Evolutionary conservation across 2,329 filamentous ascomycete species (phyloP), one percentile per base, ranked within the genome.

Genomic region (Clonostachys byssicola): DNA sequence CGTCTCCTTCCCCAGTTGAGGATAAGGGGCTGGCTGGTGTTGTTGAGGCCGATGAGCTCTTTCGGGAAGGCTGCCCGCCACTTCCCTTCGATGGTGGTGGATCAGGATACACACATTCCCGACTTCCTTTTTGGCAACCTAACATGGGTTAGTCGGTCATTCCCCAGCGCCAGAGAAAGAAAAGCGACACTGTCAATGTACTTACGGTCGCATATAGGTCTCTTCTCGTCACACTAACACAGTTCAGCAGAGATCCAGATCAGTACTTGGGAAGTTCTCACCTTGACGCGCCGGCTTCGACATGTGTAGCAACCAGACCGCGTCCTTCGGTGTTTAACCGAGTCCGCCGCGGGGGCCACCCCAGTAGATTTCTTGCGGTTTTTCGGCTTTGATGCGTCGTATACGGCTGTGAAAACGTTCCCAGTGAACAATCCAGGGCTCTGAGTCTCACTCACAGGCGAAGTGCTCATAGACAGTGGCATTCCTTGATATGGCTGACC

Each of bases 241-340:
- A 39, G 17, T n/a, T 39, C 12, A 39, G 36, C 36, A 18, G 17
- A 39, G 6, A 39, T 39, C 36, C 36, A n/a, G 36, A 39, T 39
- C 7, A 39, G 17, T n/a, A 10, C 36, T 58, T 49, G 40, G 39
- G 14, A 45, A 5, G 39, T 38, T n/a, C 61, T 54, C 71, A 84
- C 83, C 76, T 87, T 97, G 45, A 97, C 92, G 64, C 94, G 82
- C 55, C 94, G 81, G 58, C 85, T 86, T 49, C 94, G 81, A 67
- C 94, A 99, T 42, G 92, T 97, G 54, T 77, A 96, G 70, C 94
- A 99, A 30, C 94, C 94, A 53, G 91, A 96, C 57, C 94, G 80
- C 40, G 94, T 97, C 56, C 94, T 83, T 51, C 92, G 86, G 64
- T 97, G 92, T 67, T 97, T 97, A 55, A 95, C 87, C 60, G 88